A percentile compares a stretch with the other conserved stretches of the same genome.
Evolutionary conservation across 345 rosid genomes (phyloP).

Genomic region (Eucalyptus sp.): DNA sequence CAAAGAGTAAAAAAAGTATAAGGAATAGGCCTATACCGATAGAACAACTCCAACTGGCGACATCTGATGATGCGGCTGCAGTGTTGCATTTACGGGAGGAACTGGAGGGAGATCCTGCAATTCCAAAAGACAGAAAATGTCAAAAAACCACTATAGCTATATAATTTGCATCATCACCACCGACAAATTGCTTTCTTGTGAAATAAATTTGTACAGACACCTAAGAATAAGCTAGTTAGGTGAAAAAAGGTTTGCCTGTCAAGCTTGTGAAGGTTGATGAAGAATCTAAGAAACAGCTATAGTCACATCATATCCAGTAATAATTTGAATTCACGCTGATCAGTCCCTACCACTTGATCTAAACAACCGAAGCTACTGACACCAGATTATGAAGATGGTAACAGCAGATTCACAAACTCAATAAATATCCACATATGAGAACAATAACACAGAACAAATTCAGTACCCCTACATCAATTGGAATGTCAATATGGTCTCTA

Average conservation of each 20-base stretch:
- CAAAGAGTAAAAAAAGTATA: background rate
- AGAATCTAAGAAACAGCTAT: background rate
- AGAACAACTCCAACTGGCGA: slow-evolving; percentile 74
- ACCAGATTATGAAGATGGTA: background rate
- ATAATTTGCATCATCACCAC: background rate
- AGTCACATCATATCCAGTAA: background rate
- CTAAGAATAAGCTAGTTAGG: background rate
- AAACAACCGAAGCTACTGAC: background rate
- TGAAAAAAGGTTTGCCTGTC: background rate
- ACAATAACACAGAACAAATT: background rate
- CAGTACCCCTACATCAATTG: background rate
- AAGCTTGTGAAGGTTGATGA: background rate
- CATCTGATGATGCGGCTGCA: slow-evolving; percentile 58
- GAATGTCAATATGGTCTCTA: background rate
- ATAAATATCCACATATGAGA: background rate
- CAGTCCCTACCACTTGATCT: background rate
- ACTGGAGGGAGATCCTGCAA: slow-evolving; percentile 76
- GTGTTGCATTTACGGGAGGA: slow-evolving; percentile 45
- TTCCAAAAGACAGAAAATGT: background rate
- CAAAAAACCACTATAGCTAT: background rate
- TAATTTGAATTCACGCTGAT: background rate
- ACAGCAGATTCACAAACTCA: background rate
- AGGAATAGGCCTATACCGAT: slow-evolving; percentile 34
- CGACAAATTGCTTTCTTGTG: background rate
- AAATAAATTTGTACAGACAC: background rate